Evolutionary conservation across 768 basidiomycete species (phyloP).

Genomic region (Mycena pura): DNA sequence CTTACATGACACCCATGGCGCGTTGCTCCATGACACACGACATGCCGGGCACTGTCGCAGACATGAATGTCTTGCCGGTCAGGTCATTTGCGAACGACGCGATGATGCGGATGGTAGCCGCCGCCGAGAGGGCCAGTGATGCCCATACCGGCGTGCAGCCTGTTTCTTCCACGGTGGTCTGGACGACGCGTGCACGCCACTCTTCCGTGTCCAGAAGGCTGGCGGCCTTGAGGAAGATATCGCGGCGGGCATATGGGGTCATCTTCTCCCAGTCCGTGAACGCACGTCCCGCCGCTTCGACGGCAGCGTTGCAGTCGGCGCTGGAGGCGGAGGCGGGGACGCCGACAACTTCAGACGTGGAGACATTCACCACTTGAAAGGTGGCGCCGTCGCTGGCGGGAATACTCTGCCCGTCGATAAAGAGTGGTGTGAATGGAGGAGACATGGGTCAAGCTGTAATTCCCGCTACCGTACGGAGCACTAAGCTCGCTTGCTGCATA

Average conservation of each 20-base stretch:
- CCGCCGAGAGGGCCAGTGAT: slow-evolving; percentile 31
- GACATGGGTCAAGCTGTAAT: no score
- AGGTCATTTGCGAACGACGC: slow-evolving; percentile 45
- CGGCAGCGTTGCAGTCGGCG: slow-evolving; percentile 51
- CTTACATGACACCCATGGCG: slow-evolving; percentile 61
- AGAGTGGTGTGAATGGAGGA: slow-evolving; percentile 39
- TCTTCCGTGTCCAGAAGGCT: slow-evolving; percentile 50
- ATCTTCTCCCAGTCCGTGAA: slow-evolving; percentile 56
- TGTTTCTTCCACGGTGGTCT: slow-evolving; percentile 46
- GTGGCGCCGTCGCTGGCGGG: slow-evolving; percentile 41
- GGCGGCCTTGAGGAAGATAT: slow-evolving; percentile 56
- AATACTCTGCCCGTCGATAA: slow-evolving; percentile 43
- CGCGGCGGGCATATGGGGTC: slow-evolving; percentile 42
- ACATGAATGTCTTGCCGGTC: slow-evolving; percentile 52
- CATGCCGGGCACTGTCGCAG: slow-evolving; percentile 48
- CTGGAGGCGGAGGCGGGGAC: slow-evolving; percentile 52
- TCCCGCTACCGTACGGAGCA: no score
- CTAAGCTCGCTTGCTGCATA: no score
- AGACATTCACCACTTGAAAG: slow-evolving; percentile 55
- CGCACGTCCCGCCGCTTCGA: slow-evolving; percentile 52
- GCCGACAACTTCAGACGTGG: slow-evolving; percentile 50
- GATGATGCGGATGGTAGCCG: slow-evolving; percentile 33
- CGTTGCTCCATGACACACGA: slow-evolving; percentile 52
- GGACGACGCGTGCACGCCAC: slow-evolving; percentile 43
- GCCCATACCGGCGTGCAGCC: slow-evolving; percentile 35